A percentile compares a stretch with the other conserved stretches of the same genome.
Evolutionary conservation across 1,284 basidiomycete species (phyloP).

Genomic region (Macrocybe sp.): DNA sequence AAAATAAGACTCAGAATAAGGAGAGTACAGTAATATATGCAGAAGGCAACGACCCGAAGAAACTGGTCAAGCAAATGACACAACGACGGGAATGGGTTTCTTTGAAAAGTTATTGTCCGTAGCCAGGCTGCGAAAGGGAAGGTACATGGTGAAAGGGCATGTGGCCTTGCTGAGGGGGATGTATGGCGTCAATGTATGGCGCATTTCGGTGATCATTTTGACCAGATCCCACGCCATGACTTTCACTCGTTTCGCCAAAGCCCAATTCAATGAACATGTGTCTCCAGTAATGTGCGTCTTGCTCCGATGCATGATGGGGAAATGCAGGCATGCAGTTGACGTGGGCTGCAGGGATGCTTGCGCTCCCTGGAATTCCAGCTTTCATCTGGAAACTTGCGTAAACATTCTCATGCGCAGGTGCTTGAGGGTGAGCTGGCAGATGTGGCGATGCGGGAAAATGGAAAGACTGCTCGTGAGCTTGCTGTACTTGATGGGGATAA

Average conservation of each 20-base stretch:
- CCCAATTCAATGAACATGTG: slow-evolving; percentile 69
- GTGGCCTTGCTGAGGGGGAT: slow-evolving; percentile 22
- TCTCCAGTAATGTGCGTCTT: slow-evolving; percentile 62
- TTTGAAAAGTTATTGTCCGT: slow-evolving; percentile 22
- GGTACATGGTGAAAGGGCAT: slow-evolving; percentile 26
- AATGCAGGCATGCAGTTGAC: slow-evolving; percentile 29
- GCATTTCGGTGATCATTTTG: slow-evolving; percentile 14
- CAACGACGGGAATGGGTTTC: neutral
- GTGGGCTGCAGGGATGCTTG: slow-evolving; percentile 17
- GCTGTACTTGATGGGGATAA: slow-evolving; percentile 30
- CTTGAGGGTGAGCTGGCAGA: slow-evolving; percentile 30
- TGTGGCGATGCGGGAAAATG: slow-evolving; percentile 39
- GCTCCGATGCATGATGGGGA: slow-evolving; percentile 39
- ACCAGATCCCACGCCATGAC: too few species aligned
- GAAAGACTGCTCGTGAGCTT: slow-evolving; percentile 30
- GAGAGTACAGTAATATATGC: too few species aligned
- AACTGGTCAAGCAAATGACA: neutral
- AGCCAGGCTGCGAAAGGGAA: slow-evolving; percentile 18
- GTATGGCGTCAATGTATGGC: slow-evolving; percentile 19
- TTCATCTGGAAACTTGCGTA: slow-evolving; percentile 8
- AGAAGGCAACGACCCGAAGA: too few species aligned
- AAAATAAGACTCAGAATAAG: too few species aligned
- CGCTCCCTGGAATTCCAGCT: neutral
- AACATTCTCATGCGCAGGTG: slow-evolving; percentile 18
- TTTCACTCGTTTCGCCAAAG: slow-evolving; percentile 34